Conservation (phyloP, 2,329 filamentous ascomycete genomes). For the Ceratocystis albifundus region DNA sequence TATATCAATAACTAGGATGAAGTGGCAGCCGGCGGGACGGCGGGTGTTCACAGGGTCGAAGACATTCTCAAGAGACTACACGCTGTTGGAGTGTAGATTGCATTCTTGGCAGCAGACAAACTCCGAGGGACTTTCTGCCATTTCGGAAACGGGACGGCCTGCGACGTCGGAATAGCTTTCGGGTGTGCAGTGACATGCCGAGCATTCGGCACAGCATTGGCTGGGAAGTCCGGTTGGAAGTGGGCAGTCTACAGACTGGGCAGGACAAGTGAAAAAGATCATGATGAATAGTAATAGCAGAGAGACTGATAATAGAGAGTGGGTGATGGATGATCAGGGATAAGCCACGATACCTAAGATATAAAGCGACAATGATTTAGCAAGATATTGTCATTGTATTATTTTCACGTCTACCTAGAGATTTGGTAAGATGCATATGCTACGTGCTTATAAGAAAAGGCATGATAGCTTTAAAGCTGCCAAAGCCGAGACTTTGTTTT, state of each 20-base stretch:
- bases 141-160: neutral
- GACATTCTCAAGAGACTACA: neutral
- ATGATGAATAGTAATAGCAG: neutral
- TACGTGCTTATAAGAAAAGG: neutral
- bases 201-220: neutral
- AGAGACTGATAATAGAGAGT: neutral
- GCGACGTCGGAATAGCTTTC: neutral
- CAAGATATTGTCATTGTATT: too few species aligned
- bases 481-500: too few species aligned
- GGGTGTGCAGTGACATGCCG: neutral
- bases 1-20: neutral
- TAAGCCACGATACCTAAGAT: neutral
- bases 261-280: neutral
- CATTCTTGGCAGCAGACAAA: neutral
- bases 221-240: neutral
- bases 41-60: neutral
- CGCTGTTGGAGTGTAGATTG: neutral
- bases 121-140: neutral
- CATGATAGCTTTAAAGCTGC: too few species aligned
- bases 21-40: neutral
- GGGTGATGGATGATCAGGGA: neutral
- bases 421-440: neutral
- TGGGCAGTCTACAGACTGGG: neutral
- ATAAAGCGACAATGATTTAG: neutral
- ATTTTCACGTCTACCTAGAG: too few species aligned